These are phyloP conservation scores for Phaeosphaeriaceae sp. DNA, from an alignment of 2,329 filamentous ascomycete species.

Conservation along the genomic window DNA sequence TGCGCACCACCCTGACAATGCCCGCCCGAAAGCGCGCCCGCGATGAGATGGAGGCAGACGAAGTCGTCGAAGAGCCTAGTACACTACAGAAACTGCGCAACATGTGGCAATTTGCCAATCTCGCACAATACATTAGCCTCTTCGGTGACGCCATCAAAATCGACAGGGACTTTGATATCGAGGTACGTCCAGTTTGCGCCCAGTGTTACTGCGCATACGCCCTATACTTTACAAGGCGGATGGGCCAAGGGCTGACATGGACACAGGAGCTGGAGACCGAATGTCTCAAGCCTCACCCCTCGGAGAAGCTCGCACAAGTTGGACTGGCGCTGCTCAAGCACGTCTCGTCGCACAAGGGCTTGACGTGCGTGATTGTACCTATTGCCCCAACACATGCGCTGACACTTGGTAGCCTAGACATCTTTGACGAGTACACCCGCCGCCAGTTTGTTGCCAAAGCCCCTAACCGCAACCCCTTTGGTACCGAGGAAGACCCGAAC, in stretches of 20 bases:
- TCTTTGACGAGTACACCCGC: conserved; percentile 92
- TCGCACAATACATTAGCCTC: conserved; percentile 91
- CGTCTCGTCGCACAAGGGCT: conserved; percentile 88
- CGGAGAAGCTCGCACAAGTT: conserved; percentile 77
- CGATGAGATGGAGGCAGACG: conserved; percentile 62
- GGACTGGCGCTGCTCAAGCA: conserved; percentile 88
- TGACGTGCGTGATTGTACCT: conserved; percentile 70
- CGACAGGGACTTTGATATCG: conserved; percentile 84
- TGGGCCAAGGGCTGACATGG: conserved; percentile 33
- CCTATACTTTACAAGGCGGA: conserved; percentile 1
- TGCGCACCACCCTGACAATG: conserved; percentile 39
- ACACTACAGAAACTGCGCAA: conserved; percentile 74
- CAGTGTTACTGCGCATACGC: conserved; percentile 18
- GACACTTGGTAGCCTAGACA: conserved; percentile 67
- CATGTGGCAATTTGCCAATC: conserved; percentile 94
- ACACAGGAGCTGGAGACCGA: conserved; percentile 83
- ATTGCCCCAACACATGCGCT: conserved; percentile 12
- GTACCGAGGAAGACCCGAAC: conserved; percentile 72
- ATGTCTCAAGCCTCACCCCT: conserved; percentile 77
- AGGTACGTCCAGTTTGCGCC: conserved; percentile 64
- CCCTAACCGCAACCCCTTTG: conserved; percentile 82
- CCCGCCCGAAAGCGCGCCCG: conserved; percentile 48
- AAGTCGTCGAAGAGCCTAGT: conserved; percentile 50
- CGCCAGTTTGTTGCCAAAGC: conserved; percentile 87
- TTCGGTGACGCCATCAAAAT: conserved; percentile 92